phyloP scores from a whole-genome alignment of 2,329 filamentous ascomycete species.

The Ophiostoma himal-ulmi region DNA sequence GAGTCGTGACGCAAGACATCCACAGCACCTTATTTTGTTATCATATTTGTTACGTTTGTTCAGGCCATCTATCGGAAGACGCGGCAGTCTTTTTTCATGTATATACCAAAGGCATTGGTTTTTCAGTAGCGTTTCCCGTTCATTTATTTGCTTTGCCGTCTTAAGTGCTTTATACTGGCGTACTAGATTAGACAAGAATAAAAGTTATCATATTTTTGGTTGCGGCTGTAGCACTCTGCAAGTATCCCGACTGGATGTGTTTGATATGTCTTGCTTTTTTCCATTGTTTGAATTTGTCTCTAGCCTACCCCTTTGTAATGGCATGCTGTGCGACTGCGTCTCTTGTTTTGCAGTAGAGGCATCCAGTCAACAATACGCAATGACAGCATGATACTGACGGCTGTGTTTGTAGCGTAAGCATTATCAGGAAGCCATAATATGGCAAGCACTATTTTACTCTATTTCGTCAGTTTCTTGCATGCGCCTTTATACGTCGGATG shows the following conservation, averaged over 20 bases:
- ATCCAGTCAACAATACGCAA: too few relatives aligned
- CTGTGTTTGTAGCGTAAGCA: too few relatives aligned
- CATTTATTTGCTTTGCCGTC: neutral
- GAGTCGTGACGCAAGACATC: neutral
- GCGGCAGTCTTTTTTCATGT: neutral
- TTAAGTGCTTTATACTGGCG: neutral
- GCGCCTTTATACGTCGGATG: too few relatives aligned
- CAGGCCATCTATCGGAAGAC: neutral
- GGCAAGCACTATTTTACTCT: too few relatives aligned
- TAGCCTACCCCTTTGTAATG: too few relatives aligned
- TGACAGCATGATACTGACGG: too few relatives aligned
- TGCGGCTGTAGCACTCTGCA: neutral
- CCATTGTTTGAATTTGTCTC: too few relatives aligned
- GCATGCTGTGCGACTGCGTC: too few relatives aligned
- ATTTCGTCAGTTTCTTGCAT: too few relatives aligned
- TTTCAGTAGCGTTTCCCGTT: neutral
- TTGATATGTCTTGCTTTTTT: neutral
- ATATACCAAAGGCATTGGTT: conserved; percentile 1
- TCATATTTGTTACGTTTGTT: neutral
- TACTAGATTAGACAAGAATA: neutral
- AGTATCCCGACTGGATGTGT: neutral
- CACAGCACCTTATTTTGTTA: neutral
- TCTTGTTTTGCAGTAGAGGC: too few relatives aligned
- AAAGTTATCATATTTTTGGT: neutral
- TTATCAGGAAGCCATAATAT: too few relatives aligned